Base-by-base conservation (phyloP, 805 yeast species). In the Lipomyces yamanashiensis region DNA sequence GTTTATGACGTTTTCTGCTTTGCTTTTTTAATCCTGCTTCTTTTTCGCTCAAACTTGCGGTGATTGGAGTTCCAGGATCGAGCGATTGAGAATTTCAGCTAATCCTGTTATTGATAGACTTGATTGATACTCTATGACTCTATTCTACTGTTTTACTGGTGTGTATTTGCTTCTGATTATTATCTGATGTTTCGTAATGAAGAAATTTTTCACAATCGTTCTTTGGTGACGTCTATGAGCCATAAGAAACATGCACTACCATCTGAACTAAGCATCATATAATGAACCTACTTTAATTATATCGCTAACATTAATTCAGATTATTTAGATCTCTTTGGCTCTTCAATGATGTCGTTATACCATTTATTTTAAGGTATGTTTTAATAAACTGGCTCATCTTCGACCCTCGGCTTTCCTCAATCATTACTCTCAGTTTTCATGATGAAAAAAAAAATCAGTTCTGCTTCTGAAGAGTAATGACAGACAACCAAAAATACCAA, bases 181-280 rank as follows among this genome's bases (percentile, higher is more conserved):
- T 7, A 13, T 28, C 52, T 57, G 40, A 34, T 56, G 54, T 45
- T 56, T 51, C 13, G 58, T 63, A 47, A 61, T 67, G 71, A 71
- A 66, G 71, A 74, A 69, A 64, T 54, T 55, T 66, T 64, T 70
- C 75, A 70, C 74, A 73, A 65, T 61, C 48, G 56, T 62, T 68
- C 73, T 69, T 72, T 69, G 73, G 74, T 66, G 84, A 62, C 49
- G 50, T 77, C 75, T 81, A 82, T 89, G 95, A 86, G 87, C 95
- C 88, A 78, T 79, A 89, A 89, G 87, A 84, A 80, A 85, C 97
- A 90, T 90, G 97, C 97, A 90, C 90, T 96, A 90, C 97, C 97
- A 90, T 88, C 96, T 90, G 96, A 90, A 74, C 71, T 61, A 61
- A 57, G n/a, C 55, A 56, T 50, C 28, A 58, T 59, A 48, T 49